Conservation (phyloP, 2,329 filamentous ascomycete species). For the Penicillium capsulatum region DNA sequence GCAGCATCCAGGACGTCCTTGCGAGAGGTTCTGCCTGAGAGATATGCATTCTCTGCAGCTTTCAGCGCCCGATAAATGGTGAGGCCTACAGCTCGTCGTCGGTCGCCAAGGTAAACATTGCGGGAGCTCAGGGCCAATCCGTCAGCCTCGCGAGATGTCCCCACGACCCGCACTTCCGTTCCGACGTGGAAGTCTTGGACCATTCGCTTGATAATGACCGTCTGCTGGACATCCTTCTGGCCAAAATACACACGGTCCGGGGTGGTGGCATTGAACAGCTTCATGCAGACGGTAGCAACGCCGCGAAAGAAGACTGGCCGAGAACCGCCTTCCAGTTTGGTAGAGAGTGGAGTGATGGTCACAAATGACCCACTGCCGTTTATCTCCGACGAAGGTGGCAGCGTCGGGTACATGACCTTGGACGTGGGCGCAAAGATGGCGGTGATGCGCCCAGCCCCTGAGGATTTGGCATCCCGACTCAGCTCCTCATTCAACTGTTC, state of each 20-base stretch:
- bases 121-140: slow-evolving; percentile 87
- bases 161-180: slow-evolving; percentile 66
- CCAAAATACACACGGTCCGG: slow-evolving; percentile 86
- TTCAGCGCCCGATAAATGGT: slow-evolving; percentile 67
- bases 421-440: slow-evolving; percentile 85
- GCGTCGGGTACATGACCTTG: slow-evolving; percentile 79
- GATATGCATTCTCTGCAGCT: slow-evolving; percentile 66
- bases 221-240: slow-evolving; percentile 97
- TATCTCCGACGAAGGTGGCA: slow-evolving; percentile 67
- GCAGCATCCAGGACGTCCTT: slow-evolving; percentile 70
- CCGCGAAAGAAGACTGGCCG: slow-evolving; percentile 94
- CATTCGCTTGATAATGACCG: slow-evolving; percentile 80
- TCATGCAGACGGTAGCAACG: slow-evolving; percentile 94
- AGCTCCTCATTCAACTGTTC: slow-evolving; percentile 67
- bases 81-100: slow-evolving; percentile 66
- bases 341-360: slow-evolving; percentile 78
- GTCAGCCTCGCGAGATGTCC: slow-evolving; percentile 71
- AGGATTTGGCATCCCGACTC: slow-evolving; percentile 49
- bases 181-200: slow-evolving; percentile 82
- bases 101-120: slow-evolving; percentile 83
- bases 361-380: slow-evolving; percentile 83
- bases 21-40: slow-evolving; percentile 51
- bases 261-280: slow-evolving; percentile 77
- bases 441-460: slow-evolving; percentile 60
- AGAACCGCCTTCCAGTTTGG: slow-evolving; percentile 75